phyloP scores from a whole-genome alignment of 495 filamentous ascomycete species.

The Hypomontagnella monticulosa region DNA sequence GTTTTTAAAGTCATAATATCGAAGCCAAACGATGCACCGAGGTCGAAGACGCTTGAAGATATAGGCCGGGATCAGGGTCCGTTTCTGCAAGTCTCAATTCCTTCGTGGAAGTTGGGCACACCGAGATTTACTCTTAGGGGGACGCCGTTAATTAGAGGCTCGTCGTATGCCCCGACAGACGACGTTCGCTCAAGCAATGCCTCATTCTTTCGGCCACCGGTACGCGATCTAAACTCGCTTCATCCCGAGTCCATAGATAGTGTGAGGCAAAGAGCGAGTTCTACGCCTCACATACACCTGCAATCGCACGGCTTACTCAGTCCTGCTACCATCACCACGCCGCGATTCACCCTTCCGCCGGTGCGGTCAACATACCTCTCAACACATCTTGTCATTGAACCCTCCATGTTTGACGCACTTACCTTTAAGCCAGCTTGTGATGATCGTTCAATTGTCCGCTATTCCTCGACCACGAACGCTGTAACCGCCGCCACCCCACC shows the following conservation, averaged over 20 bases:
- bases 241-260: conserved; percentile 42
- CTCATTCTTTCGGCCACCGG: conserved; percentile 54
- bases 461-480: conserved; percentile 72
- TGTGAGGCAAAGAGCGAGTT: conserved; percentile 41
- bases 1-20: conserved; percentile 89
- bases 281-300: conserved; percentile 45
- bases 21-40: conserved; percentile 65
- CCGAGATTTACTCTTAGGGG: conserved; percentile 82
- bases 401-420: conserved; percentile 80
- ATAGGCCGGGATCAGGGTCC: conserved; percentile 56
- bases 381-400: conserved; percentile 59
- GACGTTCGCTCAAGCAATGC: conserved; percentile 55
- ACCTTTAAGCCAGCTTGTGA: conserved; percentile 76
- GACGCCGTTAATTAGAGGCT: conserved; percentile 82
- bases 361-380: conserved; percentile 55
- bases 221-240: conserved; percentile 35
- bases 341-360: conserved; percentile 40
- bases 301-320: conserved; percentile 40
- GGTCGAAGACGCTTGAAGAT: conserved; percentile 74
- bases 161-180: conserved; percentile 67
- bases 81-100: conserved; percentile 80
- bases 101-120: conserved; percentile 85
- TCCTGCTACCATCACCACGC: conserved; percentile 36
- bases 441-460: conserved; percentile 84
- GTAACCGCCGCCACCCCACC: conserved; percentile 92